Evolutionary conservation across 2,329 filamentous ascomycete genomes (phyloP).

Genomic region (Phyllosticta citrichinensis): DNA sequence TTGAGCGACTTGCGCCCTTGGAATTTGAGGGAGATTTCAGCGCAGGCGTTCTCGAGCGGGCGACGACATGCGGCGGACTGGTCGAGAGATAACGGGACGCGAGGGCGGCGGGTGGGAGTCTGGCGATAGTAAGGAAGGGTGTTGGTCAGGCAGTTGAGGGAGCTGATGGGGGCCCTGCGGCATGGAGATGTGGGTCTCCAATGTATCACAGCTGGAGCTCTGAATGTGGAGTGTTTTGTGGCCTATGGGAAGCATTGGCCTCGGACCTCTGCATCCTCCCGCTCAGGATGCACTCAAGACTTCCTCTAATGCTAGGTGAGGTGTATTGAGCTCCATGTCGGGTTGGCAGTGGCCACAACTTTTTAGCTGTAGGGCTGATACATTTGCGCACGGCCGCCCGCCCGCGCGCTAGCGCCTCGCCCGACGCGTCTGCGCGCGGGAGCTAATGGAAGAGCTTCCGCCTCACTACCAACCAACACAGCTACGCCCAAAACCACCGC

Average conservation of each 20-base stretch:
- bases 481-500: neutral
- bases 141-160: neutral
- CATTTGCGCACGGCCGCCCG: neutral
- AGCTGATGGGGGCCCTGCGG: neutral
- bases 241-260: neutral
- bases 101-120: neutral
- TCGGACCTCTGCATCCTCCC: neutral
- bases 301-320: neutral
- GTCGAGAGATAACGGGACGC: neutral
- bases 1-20: neutral
- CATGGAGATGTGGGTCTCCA: neutral
- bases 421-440: neutral
- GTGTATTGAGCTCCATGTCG: neutral
- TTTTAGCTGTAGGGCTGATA: neutral
- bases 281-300: neutral
- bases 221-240: neutral
- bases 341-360: neutral
- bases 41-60: neutral
- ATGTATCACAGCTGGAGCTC: neutral
- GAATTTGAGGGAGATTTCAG: neutral
- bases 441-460: conserved; percentile 3
- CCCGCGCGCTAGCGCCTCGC: neutral
- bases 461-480: neutral
- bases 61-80: neutral
- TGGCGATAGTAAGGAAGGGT: neutral